Conservation (phyloP, 768 basidiomycete genomes). For the Podaxis sp. region DNA sequence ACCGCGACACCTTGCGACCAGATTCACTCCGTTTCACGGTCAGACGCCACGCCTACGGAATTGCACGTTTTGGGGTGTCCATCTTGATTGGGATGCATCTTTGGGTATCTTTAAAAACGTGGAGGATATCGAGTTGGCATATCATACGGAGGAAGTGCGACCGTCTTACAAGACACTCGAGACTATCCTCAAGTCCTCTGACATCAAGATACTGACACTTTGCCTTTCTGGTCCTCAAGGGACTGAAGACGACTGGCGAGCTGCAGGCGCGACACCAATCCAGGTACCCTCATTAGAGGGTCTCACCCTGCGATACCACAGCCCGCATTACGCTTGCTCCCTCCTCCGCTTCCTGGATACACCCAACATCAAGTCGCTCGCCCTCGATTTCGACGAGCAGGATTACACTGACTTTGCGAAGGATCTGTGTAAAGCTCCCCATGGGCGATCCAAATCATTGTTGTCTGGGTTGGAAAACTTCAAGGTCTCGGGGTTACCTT, state of each 20-base stretch:
- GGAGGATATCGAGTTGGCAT: conserved; percentile 56
- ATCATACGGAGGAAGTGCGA: conserved; percentile 61
- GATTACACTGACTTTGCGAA: conserved; percentile 53
- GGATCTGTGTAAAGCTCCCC: conserved; percentile 40
- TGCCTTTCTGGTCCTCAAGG: conserved; percentile 55
- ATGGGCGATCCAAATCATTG: conserved; percentile 40
- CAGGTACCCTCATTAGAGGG: conserved; percentile 39
- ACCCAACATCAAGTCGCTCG: conserved; percentile 41
- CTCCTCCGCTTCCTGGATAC: conserved; percentile 39
- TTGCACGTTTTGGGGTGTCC: conserved; percentile 66
- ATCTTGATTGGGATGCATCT: conserved; percentile 61
- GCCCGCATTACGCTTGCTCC: conserved; percentile 34
- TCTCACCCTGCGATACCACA: conserved; percentile 41
- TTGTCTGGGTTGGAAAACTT: conserved; percentile 51
- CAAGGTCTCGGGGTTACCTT: conserved; percentile 52
- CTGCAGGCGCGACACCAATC: conserved; percentile 35
- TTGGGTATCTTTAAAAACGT: conserved; percentile 45
- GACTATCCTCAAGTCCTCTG: conserved; percentile 54
- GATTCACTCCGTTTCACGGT: conserved; percentile 52
- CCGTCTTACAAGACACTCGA: conserved; percentile 56
- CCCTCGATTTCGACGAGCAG: conserved; percentile 54
- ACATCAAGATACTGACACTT: conserved; percentile 53
- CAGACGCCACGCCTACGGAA: conserved; percentile 51
- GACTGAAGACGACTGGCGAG: conserved; percentile 35
- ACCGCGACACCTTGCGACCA: conserved; percentile 38